Percentiles rank a stretch among this genome's conserved stretches.
phyloP scores from a whole-genome alignment of 164 flowering plant genomes.

The Cinnamomum chago region DNA sequence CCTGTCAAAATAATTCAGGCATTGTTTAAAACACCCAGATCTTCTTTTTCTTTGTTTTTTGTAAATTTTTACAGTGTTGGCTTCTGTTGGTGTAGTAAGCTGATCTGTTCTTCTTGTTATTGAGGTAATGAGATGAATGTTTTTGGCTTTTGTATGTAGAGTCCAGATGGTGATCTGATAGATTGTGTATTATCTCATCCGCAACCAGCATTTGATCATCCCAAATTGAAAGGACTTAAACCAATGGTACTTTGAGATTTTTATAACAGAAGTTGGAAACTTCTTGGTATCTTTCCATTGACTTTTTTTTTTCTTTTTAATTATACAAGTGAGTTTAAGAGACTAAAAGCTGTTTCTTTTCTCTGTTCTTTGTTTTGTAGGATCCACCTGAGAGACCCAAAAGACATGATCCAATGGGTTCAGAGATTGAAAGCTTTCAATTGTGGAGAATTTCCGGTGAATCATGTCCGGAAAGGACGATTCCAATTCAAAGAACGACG shows the following conservation, averaged over 20 bases:
- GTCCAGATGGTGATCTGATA: too few relatives aligned
- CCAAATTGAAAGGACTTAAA: too few relatives aligned
- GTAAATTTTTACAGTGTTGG: too few relatives aligned
- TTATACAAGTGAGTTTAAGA: background rate
- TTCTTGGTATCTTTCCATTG: background rate
- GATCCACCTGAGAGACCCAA: conserved; percentile 84
- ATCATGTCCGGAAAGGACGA: conserved; percentile 78
- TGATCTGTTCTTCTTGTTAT: too few relatives aligned
- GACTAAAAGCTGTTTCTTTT: background rate
- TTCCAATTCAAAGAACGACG: conserved; percentile 86
- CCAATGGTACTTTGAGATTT: conserved; percentile 57
- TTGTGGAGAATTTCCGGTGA: conserved; percentile 69
- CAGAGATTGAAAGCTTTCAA: conserved; percentile 46
- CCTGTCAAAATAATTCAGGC: conserved; percentile 68
- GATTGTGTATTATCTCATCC: too few relatives aligned
- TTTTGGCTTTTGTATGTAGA: too few relatives aligned
- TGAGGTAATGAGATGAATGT: too few relatives aligned
- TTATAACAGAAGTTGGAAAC: background rate
- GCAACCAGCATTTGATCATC: too few relatives aligned
- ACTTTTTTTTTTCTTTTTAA: background rate
- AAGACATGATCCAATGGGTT: conserved; percentile 31
- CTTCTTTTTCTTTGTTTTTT: too few relatives aligned
- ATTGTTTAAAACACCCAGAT: conserved; percentile 8
- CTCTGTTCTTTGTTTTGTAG: conserved; percentile 25
- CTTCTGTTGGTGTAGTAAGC: too few relatives aligned